Conservation (phyloP, 306 rosid genomes). For the Glycyrrhiza uralensis region DNA sequence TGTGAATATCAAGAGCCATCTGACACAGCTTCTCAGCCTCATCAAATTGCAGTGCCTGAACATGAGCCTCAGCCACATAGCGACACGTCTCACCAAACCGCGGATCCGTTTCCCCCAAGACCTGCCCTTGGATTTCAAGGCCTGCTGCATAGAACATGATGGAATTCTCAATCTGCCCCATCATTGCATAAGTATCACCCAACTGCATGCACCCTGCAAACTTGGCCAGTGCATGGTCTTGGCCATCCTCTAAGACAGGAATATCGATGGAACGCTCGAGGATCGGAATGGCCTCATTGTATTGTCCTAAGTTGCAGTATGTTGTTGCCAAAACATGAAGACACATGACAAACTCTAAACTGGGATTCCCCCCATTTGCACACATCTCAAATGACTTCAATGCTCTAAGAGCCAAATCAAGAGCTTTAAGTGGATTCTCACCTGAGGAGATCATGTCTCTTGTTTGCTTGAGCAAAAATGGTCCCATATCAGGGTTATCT, state of each 20-base stretch:
- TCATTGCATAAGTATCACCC: conserved; percentile 86
- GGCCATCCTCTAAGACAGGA: conserved; percentile 72
- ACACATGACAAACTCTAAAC: conserved; percentile 79
- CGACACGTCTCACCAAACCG: conserved; percentile 73
- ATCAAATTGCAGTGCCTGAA: conserved; percentile 76
- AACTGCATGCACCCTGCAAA: conserved; percentile 93
- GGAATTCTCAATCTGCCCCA: conserved; percentile 81
- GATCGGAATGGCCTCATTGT: conserved; percentile 62
- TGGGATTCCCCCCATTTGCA: conserved; percentile 49
- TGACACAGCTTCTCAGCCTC: conserved; percentile 81
- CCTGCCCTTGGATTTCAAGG: conserved; percentile 74
- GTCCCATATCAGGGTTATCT: conserved; percentile 66
- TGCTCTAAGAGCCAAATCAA: conserved; percentile 62
- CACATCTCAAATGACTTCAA: conserved; percentile 64
- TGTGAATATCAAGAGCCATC: conserved; percentile 70
- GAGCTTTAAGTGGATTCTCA: conserved; percentile 54
- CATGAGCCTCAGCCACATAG: conserved; percentile 85
- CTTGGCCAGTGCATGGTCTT: conserved; percentile 69
- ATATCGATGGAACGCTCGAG: conserved; percentile 81
- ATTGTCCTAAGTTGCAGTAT: conserved; percentile 65
- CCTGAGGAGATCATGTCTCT: conserved; percentile 72
- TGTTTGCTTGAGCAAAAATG: conserved; percentile 62
- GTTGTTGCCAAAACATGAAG: conserved; percentile 77
- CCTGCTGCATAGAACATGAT: conserved; percentile 70
- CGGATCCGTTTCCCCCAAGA: conserved; percentile 65